Percentiles rank a stretch among this genome's conserved stretches.
Evolutionary conservation across 495 filamentous ascomycete species (phyloP).

Genomic region (Daldinia childiae): DNA sequence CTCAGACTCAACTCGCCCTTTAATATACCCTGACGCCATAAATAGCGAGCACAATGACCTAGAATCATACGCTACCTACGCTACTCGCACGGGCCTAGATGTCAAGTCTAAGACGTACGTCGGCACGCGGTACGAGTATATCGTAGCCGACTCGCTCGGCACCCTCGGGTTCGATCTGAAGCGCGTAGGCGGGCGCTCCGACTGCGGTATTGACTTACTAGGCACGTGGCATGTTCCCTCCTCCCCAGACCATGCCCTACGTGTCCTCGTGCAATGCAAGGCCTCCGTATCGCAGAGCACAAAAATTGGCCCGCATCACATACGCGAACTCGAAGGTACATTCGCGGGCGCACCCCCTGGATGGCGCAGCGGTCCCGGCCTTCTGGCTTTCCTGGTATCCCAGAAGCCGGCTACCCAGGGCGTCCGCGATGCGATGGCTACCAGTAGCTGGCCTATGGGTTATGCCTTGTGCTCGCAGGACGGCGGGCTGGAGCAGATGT

Average conservation of each 20-base stretch:
- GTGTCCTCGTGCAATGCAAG: conserved; percentile 87
- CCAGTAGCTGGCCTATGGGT: conserved; percentile 72
- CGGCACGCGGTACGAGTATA: conserved; percentile 79
- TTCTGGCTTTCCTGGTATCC: conserved; percentile 70
- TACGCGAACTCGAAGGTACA: conserved; percentile 88
- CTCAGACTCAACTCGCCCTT: conserved; percentile 40
- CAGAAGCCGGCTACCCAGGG: conserved; percentile 61
- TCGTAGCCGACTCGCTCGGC: conserved; percentile 68
- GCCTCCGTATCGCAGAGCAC: conserved; percentile 50
- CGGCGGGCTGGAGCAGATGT: conserved; percentile 66
- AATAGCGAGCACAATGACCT: conserved; percentile 71
- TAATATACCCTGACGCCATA: conserved; percentile 55
- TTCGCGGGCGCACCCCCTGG: conserved; percentile 74
- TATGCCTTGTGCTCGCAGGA: conserved; percentile 61
- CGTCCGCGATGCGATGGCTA: conserved; percentile 70
- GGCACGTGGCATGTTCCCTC: conserved; percentile 79
- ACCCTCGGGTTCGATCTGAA: conserved; percentile 71
- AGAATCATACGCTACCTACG: conserved; percentile 76
- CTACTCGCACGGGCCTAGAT: conserved; percentile 63
- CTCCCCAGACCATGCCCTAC: conserved; percentile 54
- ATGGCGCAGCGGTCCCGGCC: conserved; percentile 67
- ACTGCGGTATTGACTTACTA: conserved; percentile 85
- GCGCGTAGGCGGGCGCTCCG: conserved; percentile 76
- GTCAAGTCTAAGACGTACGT: conserved; percentile 63
- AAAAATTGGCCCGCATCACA: conserved; percentile 67